Percentiles rank a stretch among this genome's conserved stretches.
phyloP scores from a whole-genome alignment of 768 basidiomycete species.

The Mycena haematopus region DNA sequence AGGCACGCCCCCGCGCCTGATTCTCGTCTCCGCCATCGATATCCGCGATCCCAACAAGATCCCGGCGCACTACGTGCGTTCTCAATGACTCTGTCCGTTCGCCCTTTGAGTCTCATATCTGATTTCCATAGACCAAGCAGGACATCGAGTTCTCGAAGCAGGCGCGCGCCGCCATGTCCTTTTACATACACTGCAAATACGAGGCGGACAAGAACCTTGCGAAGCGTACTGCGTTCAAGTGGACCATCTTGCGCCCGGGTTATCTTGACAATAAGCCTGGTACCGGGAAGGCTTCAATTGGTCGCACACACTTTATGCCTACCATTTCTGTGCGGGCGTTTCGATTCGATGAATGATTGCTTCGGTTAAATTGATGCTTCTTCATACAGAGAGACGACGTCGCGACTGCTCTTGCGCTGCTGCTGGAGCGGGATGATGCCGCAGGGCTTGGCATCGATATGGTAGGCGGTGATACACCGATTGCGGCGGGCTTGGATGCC shows the following conservation, averaged over 20 bases:
- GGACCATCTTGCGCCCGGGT: conserved; percentile 75
- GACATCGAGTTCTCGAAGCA: too few relatives aligned
- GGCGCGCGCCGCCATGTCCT: too few relatives aligned
- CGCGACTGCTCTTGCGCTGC: conserved; percentile 55
- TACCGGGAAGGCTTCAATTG: conserved; percentile 57
- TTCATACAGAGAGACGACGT: conserved; percentile 68
- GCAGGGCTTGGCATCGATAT: conserved; percentile 68
- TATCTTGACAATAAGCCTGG: conserved; percentile 56
- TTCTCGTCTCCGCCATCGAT: too few relatives aligned
- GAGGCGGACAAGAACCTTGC: too few relatives aligned
- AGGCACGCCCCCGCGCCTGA: too few relatives aligned
- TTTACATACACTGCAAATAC: too few relatives aligned
- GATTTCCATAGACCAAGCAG: too few relatives aligned
- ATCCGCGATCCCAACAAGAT: too few relatives aligned
- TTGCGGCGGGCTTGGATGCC: conserved; percentile 54
- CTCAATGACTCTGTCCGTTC: too few relatives aligned
- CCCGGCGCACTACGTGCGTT: too few relatives aligned
- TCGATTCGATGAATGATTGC: not conserved
- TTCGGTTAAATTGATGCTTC: not conserved
- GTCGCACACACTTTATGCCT: conserved; percentile 56
- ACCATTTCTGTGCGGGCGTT: conserved; percentile 51
- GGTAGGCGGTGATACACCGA: conserved; percentile 55
- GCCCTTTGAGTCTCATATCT: too few relatives aligned
- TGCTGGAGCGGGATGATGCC: conserved; percentile 58
- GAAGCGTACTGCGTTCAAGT: conserved; percentile 61